phyloP scores from a whole-genome alignment of 2,329 filamentous ascomycete species.

The Talaromyces sp. region DNA sequence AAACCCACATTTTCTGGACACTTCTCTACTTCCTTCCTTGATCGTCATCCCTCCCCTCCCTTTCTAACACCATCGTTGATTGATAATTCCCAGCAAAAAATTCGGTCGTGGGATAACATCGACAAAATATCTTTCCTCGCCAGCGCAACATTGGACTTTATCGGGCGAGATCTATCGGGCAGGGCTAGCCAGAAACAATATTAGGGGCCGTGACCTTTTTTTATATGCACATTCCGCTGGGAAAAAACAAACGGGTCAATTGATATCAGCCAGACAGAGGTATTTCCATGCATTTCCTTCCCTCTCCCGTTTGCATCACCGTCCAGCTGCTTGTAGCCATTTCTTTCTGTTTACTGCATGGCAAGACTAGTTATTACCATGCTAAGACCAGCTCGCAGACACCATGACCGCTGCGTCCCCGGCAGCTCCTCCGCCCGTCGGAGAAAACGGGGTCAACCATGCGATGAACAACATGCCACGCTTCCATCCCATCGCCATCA shows the following conservation, averaged over 20 bases:
- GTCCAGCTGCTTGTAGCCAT: too few species aligned
- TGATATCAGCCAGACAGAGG: background rate
- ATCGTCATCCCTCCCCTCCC: slow-evolving; percentile 1
- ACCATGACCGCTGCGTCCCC: slow-evolving; percentile 32
- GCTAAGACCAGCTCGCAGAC: background rate
- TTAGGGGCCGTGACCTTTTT: background rate
- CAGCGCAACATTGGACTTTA: background rate
- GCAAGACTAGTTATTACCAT: too few species aligned
- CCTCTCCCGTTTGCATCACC: too few species aligned
- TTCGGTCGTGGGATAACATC: too few species aligned
- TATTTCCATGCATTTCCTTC: too few species aligned
- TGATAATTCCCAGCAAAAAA: background rate
- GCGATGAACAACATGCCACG: slow-evolving; percentile 28
- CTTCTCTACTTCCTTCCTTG: background rate
- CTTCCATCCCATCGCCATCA: slow-evolving; percentile 38
- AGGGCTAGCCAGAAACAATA: background rate
- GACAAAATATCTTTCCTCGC: too few species aligned
- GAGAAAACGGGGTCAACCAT: slow-evolving; percentile 27
- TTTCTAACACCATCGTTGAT: background rate
- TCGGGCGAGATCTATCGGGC: background rate
- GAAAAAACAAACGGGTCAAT: background rate
- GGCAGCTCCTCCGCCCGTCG: slow-evolving; percentile 27
- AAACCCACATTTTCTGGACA: background rate
- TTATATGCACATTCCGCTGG: background rate
- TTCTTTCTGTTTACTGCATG: background rate